A percentile compares a stretch with the other conserved stretches of the same genome.
Conservation (phyloP, 2,329 filamentous ascomycete species). For the Aspergillus brasiliensis region DNA sequence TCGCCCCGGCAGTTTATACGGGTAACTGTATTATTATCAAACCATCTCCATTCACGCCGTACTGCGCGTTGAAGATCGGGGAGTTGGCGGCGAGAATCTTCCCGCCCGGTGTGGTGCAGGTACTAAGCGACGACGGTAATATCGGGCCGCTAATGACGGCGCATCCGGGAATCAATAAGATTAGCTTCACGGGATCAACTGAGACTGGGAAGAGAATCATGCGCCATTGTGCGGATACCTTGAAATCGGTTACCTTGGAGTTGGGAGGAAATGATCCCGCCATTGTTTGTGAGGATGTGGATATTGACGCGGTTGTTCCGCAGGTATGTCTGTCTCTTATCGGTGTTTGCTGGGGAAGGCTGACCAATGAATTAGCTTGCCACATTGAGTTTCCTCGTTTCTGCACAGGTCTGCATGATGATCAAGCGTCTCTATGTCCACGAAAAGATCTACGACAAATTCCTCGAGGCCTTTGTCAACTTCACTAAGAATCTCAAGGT, state of each 20-base stretch:
- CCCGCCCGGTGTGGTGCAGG: constrained; percentile 57
- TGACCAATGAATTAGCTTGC: constrained; percentile 31
- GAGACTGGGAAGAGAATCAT: constrained; percentile 53
- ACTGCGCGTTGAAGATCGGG: constrained; percentile 56
- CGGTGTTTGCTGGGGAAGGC: too few relatives aligned
- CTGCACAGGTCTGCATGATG: constrained; percentile 56
- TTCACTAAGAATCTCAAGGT: constrained; percentile 42
- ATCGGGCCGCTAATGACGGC: constrained; percentile 54
- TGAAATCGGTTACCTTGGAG: constrained; percentile 57
- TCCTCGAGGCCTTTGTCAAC: constrained; percentile 48
- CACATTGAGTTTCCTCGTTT: constrained; percentile 51
- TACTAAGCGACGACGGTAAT: constrained; percentile 53
- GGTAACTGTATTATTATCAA: constrained; percentile 56
- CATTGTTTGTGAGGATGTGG: constrained; percentile 54
- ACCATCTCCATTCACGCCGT: constrained; percentile 53
- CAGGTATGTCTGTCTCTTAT: neutral
- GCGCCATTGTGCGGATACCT: constrained; percentile 48
- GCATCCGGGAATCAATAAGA: constrained; percentile 56
- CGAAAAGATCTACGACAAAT: constrained; percentile 57
- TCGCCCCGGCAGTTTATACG: constrained; percentile 50
- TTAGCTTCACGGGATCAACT: constrained; percentile 59
- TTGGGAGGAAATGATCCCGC: constrained; percentile 57
- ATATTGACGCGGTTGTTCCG: constrained; percentile 43
- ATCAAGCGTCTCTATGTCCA: constrained; percentile 63
- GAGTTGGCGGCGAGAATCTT: constrained; percentile 52